Conservation (phyloP, 768 basidiomycete genomes). For the Lactarius hatsudake region DNA sequence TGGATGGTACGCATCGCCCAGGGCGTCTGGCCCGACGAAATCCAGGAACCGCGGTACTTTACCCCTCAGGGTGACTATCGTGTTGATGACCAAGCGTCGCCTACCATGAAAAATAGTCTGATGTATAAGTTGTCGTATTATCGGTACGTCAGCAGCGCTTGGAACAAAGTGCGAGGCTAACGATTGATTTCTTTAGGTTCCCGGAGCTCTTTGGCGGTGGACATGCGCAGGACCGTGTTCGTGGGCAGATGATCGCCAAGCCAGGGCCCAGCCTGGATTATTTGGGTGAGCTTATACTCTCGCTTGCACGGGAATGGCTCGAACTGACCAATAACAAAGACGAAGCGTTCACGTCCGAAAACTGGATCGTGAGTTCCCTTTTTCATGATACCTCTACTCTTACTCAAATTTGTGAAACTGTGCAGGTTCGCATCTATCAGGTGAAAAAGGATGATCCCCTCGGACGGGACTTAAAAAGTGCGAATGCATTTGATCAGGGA, state of each 20-base stretch:
- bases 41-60: constrained; percentile 94
- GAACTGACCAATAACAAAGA: constrained; percentile 44
- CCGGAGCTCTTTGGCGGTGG: constrained; percentile 79
- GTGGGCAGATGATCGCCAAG: constrained; percentile 79
- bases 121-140: constrained; percentile 99
- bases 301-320: background rate
- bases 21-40: constrained; percentile 97
- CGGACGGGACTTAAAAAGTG: constrained; percentile 85
- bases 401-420: background rate
- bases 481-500: constrained; percentile 79
- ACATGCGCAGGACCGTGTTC: constrained; percentile 78
- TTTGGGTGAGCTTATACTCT: constrained; percentile 57
- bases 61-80: constrained; percentile 90
- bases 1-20: constrained; percentile 98
- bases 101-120: constrained; percentile 89
- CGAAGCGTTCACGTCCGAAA: constrained; percentile 98
- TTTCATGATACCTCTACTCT: background rate
- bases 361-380: constrained; percentile 83
- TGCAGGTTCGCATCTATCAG: constrained; percentile 84
- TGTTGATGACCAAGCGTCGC: constrained; percentile 80
- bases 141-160: constrained; percentile 46
- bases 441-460: constrained; percentile 93
- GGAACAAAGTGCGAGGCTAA: background rate
- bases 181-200: constrained; percentile 52
- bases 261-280: constrained; percentile 81